Base-by-base conservation (phyloP, 805 yeast species). In the Myxozyma nipponensis region DNA sequence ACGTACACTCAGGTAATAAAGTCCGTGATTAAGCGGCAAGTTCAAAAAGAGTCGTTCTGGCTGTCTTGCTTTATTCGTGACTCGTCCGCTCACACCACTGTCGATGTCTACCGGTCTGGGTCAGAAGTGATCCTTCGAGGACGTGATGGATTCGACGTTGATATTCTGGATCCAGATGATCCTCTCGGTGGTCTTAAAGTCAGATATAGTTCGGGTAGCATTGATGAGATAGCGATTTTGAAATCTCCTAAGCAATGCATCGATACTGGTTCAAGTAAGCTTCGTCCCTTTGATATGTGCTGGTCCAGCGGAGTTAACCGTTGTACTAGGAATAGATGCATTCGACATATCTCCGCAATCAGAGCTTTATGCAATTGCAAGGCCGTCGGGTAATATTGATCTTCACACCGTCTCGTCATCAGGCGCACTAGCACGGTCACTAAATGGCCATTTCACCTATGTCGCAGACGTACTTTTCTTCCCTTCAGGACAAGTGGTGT, bases 401-500 rank as follows among this genome's bases (percentile, higher is more conserved):
- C 52, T 73, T 10, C 34, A 52, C 7, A 40, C 63, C 18, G 44
- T 55, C 22, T 44, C 48, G 19, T 56, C 32, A 26, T 18, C 5
- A 35, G 50, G 41, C 1, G 42, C 44, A 10, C 26, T 52, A 4
- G 50, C 38, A 57, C 46, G 60, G 39, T 46, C 42, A 1, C 51
- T 72, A 3, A 65, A 62, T 1, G 86, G 84, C 1, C 93, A 85
- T 66, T 65, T 62, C 24, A 59, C 62, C 10, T 76, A 78, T 42
- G 69, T 84, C 1, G 62, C 72, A 0, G 66, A 70, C 2, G 59
- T 77, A 1, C 39, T 52, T 47, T 74, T 81, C 47, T 84, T 86
- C 62, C 87, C 93, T 0, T 79, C 86, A 15, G 79, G 80, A 2
- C 68, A 76, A 59, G 93, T 83, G 13, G 61, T 80, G 1, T 60